Evolutionary conservation across 441 rosid species (phyloP).

Genomic region (Pelargonium citronellum): DNA sequence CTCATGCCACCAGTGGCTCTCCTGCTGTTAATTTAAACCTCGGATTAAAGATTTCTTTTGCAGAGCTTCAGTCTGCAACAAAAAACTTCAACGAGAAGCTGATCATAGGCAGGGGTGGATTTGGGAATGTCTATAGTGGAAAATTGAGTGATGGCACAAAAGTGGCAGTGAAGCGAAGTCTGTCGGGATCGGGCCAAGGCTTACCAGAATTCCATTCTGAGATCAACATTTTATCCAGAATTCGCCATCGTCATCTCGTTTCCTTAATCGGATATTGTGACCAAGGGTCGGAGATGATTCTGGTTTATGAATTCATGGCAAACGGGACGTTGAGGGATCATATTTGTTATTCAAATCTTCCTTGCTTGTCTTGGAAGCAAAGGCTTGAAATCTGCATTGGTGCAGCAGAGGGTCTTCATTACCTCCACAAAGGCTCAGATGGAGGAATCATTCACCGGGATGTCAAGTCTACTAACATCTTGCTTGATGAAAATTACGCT

Average conservation of each 20-base stretch:
- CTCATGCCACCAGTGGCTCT: too few relatives aligned
- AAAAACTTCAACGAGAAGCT: conserved; percentile 78
- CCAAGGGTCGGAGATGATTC: conserved; percentile 86
- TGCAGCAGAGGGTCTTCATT: conserved; percentile 86
- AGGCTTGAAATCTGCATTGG: conserved; percentile 93
- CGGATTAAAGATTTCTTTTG: conserved; percentile 56
- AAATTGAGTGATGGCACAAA: conserved; percentile 76
- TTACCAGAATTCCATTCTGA: conserved; percentile 93
- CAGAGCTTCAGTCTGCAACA: conserved; percentile 82
- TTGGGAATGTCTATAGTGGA: conserved; percentile 86
- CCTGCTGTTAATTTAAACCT: conserved; percentile 29
- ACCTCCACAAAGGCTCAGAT: conserved; percentile 87
- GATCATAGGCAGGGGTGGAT: conserved; percentile 90
- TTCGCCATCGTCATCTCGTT: conserved; percentile 89
- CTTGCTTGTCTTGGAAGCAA: conserved; percentile 80
- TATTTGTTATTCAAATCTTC: conserved; percentile 73
- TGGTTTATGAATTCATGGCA: conserved; percentile 92
- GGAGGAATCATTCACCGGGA: conserved; percentile 94
- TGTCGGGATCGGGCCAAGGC: conserved; percentile 93
- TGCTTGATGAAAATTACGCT: too few relatives aligned
- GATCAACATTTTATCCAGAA: conserved; percentile 89
- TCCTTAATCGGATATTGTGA: conserved; percentile 92
- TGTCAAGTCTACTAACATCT: conserved; percentile 92
- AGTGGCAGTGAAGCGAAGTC: conserved; percentile 90
- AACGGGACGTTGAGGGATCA: conserved; percentile 92